A percentile compares a stretch with the other conserved stretches of the same genome.
Conservation (phyloP, 169 alveolate genomes). For the Eimeria acervulina region DNA sequence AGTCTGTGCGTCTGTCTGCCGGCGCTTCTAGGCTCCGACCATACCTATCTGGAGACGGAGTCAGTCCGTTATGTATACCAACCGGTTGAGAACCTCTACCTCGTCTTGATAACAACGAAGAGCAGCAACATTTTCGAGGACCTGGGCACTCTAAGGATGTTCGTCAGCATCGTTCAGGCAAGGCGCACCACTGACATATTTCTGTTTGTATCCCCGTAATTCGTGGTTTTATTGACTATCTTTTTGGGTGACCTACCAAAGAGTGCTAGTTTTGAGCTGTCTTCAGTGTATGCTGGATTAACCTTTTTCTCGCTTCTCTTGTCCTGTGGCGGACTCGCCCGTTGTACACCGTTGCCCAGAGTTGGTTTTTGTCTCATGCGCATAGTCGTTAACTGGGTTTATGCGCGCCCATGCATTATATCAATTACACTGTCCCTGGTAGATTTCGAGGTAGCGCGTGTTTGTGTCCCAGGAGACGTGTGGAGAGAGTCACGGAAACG, state of each 20-base stretch:
- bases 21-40: slow-evolving; percentile 86
- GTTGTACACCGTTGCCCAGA: neutral
- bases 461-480: slow-evolving; percentile 83
- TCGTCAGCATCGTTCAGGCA: slow-evolving; percentile 90
- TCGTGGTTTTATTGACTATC: neutral
- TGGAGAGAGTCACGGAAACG: slow-evolving; percentile 86
- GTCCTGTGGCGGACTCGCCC: neutral
- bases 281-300: neutral
- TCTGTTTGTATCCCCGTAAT: neutral
- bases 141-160: slow-evolving; percentile 91
- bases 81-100: slow-evolving; percentile 92
- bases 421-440: neutral
- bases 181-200: slow-evolving; percentile 74
- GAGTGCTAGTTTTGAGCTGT: neutral
- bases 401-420: neutral
- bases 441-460: neutral
- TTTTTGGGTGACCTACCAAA: neutral
- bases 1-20: neutral
- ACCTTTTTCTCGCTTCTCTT: neutral
- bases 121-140: slow-evolving; percentile 95
- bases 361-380: neutral
- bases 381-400: neutral
- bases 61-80: slow-evolving; percentile 93
- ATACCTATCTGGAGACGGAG: slow-evolving; percentile 94
- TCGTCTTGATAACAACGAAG: slow-evolving; percentile 92